Conservation (phyloP, 768 basidiomycete species). For the Leucocoprinus birnbaumii region DNA sequence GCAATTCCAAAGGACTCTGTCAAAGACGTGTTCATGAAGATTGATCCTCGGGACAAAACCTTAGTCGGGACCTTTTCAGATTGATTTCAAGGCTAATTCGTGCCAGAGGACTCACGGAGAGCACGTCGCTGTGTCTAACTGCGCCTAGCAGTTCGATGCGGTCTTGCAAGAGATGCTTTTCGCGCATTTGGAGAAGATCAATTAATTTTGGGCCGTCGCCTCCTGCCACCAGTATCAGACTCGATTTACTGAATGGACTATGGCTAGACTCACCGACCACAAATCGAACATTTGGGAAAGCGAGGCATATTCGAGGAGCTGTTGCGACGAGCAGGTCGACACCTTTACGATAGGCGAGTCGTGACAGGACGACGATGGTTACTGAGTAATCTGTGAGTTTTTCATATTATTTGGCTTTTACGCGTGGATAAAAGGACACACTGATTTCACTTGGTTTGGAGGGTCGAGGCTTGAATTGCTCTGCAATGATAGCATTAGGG, state of each 20-base stretch:
- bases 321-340: slow-evolving; percentile 93
- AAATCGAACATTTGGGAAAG: slow-evolving; percentile 86
- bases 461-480: slow-evolving; percentile 74
- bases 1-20: slow-evolving; percentile 97
- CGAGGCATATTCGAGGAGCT: slow-evolving; percentile 83
- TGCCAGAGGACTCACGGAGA: slow-evolving; percentile 47
- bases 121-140: slow-evolving; percentile 80
- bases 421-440: slow-evolving; percentile 29
- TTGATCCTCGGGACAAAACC: slow-evolving; percentile 85
- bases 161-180: slow-evolving; percentile 86
- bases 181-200: slow-evolving; percentile 93
- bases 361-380: slow-evolving; percentile 86
- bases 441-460: slow-evolving; percentile 51
- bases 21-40: slow-evolving; percentile 93
- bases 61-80: slow-evolving; percentile 21
- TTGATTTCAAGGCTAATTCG: background rate
- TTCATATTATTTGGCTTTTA: background rate
- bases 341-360: slow-evolving; percentile 93
- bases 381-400: slow-evolving; percentile 43
- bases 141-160: slow-evolving; percentile 87
- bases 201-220: slow-evolving; percentile 96
- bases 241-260: background rate
- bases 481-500: slow-evolving; percentile 87
- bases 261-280: slow-evolving; percentile 59
- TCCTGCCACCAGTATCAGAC: slow-evolving; percentile 39